Evolutionary conservation across 106 monocot species (phyloP).

Genomic region (Iris macrosiphon): DNA sequence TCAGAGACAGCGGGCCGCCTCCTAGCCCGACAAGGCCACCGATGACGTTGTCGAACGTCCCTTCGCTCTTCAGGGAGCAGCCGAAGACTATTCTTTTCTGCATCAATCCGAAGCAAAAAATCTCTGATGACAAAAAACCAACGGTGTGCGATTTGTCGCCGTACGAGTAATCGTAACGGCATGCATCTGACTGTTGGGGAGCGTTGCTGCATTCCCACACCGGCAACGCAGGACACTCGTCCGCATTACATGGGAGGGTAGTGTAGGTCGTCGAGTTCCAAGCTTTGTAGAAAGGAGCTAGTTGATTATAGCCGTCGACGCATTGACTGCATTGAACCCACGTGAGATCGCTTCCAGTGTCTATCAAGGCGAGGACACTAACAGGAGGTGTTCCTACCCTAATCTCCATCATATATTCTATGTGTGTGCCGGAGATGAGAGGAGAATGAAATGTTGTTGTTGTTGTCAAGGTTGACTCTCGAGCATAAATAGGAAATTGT

Average conservation of each 20-base stretch:
- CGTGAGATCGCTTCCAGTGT: conserved; percentile 10
- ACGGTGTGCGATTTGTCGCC: neutral
- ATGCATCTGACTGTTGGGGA: too few relatives aligned
- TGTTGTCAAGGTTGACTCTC: too few relatives aligned
- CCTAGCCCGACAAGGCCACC: conserved; percentile 40
- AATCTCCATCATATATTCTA: too few relatives aligned
- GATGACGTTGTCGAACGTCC: conserved; percentile 4
- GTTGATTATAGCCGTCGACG: too few relatives aligned
- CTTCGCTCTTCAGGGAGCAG: conserved; percentile 14
- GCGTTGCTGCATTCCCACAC: neutral
- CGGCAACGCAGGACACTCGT: neutral
- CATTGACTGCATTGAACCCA: conserved; percentile 1
- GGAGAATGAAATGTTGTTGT: too few relatives aligned
- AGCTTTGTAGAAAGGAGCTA: too few relatives aligned
- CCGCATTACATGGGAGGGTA: too few relatives aligned
- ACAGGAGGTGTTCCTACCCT: conserved; percentile 3
- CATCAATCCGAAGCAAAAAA: too few relatives aligned
- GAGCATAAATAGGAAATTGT: too few relatives aligned
- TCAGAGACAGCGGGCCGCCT: conserved; percentile 28
- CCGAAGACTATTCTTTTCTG: too few relatives aligned
- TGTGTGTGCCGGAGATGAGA: too few relatives aligned
- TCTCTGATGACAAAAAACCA: neutral
- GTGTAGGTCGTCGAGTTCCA: too few relatives aligned
- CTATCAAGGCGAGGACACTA: conserved; percentile 1
- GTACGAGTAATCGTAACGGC: conserved; percentile 1